Conservation (phyloP, 192 early-diverging fungal genomes). For the Chytriomyces hyalinus region DNA sequence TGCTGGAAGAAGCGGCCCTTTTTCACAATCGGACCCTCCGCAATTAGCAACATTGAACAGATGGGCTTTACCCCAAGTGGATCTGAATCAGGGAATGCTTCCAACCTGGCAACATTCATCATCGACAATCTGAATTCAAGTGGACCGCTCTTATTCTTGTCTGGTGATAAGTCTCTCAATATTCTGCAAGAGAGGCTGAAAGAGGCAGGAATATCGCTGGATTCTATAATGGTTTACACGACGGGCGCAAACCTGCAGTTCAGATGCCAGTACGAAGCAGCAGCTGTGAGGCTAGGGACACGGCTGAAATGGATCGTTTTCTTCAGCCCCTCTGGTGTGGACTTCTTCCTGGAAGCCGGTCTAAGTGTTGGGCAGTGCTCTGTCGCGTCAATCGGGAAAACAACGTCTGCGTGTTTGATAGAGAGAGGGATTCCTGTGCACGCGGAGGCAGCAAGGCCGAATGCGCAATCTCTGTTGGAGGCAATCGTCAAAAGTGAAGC, state of each 20-base stretch:
- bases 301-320: conserved; percentile 56
- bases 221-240: conserved; percentile 49
- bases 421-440: conserved; percentile 25
- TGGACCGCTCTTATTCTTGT: conserved; percentile 49
- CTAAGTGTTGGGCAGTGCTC: not conserved
- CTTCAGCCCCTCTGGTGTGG: conserved; percentile 65
- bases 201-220: conserved; percentile 29
- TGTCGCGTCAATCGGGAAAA: conserved; percentile 55
- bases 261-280: not conserved
- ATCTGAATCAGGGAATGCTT: conserved; percentile 46
- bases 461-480: conserved; percentile 23
- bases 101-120: conserved; percentile 45
- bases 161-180: conserved; percentile 57
- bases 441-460: conserved; percentile 42
- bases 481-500: conserved; percentile 19
- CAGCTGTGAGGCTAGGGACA: not conserved
- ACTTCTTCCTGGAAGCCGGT: conserved; percentile 35
- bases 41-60: not conserved
- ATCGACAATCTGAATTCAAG: not conserved
- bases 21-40: not conserved
- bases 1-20: not conserved
- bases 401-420: conserved; percentile 44
- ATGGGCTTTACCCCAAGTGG: conserved; percentile 23
- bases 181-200: conserved; percentile 41
- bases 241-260: conserved; percentile 34